Conservation (phyloP, 2,329 filamentous ascomycete genomes). For the Diaporthe sp. region DNA sequence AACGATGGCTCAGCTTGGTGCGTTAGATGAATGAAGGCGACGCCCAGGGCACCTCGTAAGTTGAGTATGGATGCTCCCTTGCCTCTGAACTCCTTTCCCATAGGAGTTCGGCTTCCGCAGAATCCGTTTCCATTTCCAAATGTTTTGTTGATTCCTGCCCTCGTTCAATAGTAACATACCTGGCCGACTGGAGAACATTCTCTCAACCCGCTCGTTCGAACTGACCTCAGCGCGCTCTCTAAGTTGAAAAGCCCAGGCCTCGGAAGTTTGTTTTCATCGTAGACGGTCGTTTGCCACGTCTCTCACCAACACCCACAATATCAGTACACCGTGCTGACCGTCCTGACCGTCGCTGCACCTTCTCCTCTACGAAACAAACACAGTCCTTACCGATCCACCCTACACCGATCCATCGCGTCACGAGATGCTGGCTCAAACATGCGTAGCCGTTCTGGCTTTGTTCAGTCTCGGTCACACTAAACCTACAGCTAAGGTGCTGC, state of each 20-base stretch:
- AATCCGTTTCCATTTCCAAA: background rate
- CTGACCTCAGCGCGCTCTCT: conserved; percentile 8
- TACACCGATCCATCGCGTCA: background rate
- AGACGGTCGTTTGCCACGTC: too few relatives aligned
- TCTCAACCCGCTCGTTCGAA: background rate
- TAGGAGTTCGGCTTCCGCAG: background rate
- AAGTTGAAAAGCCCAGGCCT: background rate
- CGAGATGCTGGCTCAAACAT: background rate
- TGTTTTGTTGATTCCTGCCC: too few relatives aligned
- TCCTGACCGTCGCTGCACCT: background rate
- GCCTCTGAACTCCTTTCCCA: background rate
- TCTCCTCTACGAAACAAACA: background rate
- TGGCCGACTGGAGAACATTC: background rate
- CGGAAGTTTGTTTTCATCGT: background rate
- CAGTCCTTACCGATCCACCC: background rate
- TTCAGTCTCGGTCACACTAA: conserved; percentile 12
- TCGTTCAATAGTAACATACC: too few relatives aligned
- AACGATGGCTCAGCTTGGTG: background rate
- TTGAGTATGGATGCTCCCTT: background rate
- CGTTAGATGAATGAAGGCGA: background rate
- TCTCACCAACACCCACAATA: background rate
- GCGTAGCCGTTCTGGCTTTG: background rate
- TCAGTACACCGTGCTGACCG: background rate
- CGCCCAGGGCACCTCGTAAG: background rate
- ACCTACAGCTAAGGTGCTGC: conserved; percentile 16